A percentile compares a stretch with the other conserved stretches of the same genome.
Evolutionary conservation across 345 rosid species (phyloP).

Genomic region (Iberis pinnata): DNA sequence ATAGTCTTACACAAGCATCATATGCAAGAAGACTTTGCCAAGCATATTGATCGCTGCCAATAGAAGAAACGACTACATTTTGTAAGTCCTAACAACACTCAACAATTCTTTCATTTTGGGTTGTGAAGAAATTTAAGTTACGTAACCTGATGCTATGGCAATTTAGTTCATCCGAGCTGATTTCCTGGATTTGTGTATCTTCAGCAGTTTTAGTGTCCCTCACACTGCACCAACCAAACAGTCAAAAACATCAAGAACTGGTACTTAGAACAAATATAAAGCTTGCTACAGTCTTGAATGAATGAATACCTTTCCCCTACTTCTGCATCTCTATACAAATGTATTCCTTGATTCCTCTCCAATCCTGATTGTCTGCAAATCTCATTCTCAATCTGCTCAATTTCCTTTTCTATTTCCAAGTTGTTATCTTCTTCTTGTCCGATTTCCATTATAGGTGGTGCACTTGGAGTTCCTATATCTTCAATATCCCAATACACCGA

Average conservation of each 20-base stretch:
- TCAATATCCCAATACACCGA: constrained; percentile 30
- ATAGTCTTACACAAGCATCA: constrained; percentile 91
- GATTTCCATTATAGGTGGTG: constrained; percentile 69
- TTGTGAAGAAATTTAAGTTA: background rate
- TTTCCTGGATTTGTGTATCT: constrained; percentile 43
- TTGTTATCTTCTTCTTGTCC: constrained; percentile 36
- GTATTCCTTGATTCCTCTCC: constrained; percentile 25
- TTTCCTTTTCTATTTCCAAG: constrained; percentile 36
- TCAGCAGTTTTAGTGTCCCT: constrained; percentile 23
- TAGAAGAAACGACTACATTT: constrained; percentile 3
- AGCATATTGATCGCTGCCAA: constrained; percentile 69
- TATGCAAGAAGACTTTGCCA: constrained; percentile 92
- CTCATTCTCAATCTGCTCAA: constrained; percentile 29
- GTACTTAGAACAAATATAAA: background rate
- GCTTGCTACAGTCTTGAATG: background rate
- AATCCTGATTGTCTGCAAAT: constrained; percentile 28
- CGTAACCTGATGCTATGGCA: constrained; percentile 53
- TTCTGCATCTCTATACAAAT: constrained; percentile 29
- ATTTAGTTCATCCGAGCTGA: constrained; percentile 40
- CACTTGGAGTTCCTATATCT: constrained; percentile 84
- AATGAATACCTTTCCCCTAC: constrained; percentile 48
- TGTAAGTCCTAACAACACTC: background rate
- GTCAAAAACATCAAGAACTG: constrained; percentile 10
- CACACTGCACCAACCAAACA: constrained; percentile 33
- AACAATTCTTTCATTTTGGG: background rate